These are phyloP conservation scores for Penicillium hordei DNA, from an alignment of 2,329 filamentous ascomycete species.

Conservation along the genomic window DNA sequence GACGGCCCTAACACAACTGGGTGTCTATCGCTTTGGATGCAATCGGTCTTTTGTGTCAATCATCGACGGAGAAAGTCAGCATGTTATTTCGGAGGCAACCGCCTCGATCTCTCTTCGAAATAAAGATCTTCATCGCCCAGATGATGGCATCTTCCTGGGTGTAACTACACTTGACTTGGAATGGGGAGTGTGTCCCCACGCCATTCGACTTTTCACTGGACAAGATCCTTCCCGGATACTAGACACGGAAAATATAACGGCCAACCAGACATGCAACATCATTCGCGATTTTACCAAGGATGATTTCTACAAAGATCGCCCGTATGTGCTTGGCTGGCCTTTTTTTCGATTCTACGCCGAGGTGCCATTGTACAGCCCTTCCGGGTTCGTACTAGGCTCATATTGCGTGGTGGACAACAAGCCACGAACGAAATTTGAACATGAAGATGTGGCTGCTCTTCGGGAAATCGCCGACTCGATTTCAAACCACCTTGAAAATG, in stretches of 20 bases:
- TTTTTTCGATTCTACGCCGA: slow-evolving; percentile 54
- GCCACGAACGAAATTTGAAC: slow-evolving; percentile 47
- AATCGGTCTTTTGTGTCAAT: slow-evolving; percentile 53
- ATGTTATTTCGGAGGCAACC: slow-evolving; percentile 55
- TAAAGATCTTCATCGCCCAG: slow-evolving; percentile 24
- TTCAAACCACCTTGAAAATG: slow-evolving; percentile 60
- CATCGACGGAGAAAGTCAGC: slow-evolving; percentile 51
- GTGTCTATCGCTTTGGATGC: slow-evolving; percentile 45
- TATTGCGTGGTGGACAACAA: slow-evolving; percentile 60
- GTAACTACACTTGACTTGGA: slow-evolving; percentile 24
- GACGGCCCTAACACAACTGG: slow-evolving; percentile 54
- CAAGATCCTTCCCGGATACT: slow-evolving; percentile 16
- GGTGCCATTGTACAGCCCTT: slow-evolving; percentile 59
- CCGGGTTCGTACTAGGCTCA: slow-evolving; percentile 57
- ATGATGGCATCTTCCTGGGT: slow-evolving; percentile 38
- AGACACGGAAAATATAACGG: slow-evolving; percentile 27
- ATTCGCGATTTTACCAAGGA: slow-evolving; percentile 42
- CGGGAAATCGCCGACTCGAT: slow-evolving; percentile 57
- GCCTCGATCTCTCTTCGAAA: slow-evolving; percentile 41
- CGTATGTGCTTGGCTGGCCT: slow-evolving; percentile 35
- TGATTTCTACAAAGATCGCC: slow-evolving; percentile 35
- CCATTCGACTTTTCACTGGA: slow-evolving; percentile 26
- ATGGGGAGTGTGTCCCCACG: slow-evolving; percentile 25
- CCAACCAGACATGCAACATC: slow-evolving; percentile 34
- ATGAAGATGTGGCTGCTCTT: slow-evolving; percentile 47